phyloP scores from a whole-genome alignment of 768 basidiomycete species.

The Podaxis sp. region DNA sequence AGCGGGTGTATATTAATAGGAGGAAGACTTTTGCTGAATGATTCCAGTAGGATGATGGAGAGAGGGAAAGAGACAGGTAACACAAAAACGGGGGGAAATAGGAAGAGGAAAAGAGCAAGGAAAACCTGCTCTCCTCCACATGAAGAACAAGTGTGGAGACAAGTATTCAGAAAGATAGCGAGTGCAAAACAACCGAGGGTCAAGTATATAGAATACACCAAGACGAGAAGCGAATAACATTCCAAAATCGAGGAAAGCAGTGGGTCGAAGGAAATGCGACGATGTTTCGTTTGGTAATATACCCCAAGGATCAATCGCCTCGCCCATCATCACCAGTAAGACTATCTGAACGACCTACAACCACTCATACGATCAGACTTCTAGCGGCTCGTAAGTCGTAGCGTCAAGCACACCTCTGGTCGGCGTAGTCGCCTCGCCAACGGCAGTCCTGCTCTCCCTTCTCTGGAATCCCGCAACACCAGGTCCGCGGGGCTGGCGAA shows the following conservation, averaged over 20 bases:
- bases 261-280: conserved; percentile 2
- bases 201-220: conserved; percentile 9
- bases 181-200: conserved; percentile 19
- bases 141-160: conserved; percentile 24
- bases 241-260: conserved; percentile 11
- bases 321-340: conserved; percentile 41
- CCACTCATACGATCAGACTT: conserved; percentile 52
- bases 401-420: conserved; percentile 73
- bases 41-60: conserved; percentile 21
- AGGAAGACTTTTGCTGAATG: conserved; percentile 23
- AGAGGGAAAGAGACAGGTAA: not conserved
- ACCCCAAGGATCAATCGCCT: conserved; percentile 25
- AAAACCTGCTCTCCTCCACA: conserved; percentile 25
- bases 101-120: not conserved
- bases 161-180: conserved; percentile 24
- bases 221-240: conserved; percentile 13
- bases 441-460: conserved; percentile 55
- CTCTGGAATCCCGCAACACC: conserved; percentile 69
- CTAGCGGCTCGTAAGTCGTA: conserved; percentile 82
- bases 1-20: conserved; percentile 29
- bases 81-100: conserved; percentile 7
- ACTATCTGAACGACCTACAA: conserved; percentile 39
- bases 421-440: conserved; percentile 37
- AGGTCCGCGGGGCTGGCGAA: conserved; percentile 85
- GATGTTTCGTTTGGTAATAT: not conserved